Percentiles rank a stretch among this genome's conserved stretches.
Conservation (phyloP, 2,329 filamentous ascomycete species). For the Stylonectria norvegica region DNA sequence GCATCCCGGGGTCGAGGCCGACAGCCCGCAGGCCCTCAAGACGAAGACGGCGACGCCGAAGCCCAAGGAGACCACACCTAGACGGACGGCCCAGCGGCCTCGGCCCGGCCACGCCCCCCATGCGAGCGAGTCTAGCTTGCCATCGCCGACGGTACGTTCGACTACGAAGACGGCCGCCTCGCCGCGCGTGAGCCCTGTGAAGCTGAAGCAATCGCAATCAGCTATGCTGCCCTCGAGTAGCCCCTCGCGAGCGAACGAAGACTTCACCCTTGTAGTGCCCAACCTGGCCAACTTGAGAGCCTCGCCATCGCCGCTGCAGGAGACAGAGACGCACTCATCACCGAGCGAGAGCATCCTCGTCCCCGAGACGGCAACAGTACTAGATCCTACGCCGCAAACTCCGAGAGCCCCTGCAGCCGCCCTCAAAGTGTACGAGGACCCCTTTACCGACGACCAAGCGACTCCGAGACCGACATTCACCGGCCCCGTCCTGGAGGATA, state of each 20-base stretch:
- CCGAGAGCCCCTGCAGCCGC: constrained; percentile 12
- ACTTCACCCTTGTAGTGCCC: constrained; percentile 52
- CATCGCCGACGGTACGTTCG: constrained; percentile 41
- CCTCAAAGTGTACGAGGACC: constrained; percentile 61
- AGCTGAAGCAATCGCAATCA: constrained; percentile 34
- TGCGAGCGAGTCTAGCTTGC: constrained; percentile 49
- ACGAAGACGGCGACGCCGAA: constrained; percentile 49
- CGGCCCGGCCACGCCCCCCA: constrained; percentile 48
- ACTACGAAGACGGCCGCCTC: constrained; percentile 36
- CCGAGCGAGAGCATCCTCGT: neutral
- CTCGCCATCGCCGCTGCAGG: constrained; percentile 34
- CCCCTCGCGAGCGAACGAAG: constrained; percentile 49
- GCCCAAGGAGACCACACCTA: constrained; percentile 51
- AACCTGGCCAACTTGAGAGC: constrained; percentile 38
- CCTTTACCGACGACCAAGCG: constrained; percentile 49
- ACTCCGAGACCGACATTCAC: constrained; percentile 45
- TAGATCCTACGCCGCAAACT: neutral
- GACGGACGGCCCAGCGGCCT: constrained; percentile 44
- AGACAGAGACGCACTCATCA: constrained; percentile 3
- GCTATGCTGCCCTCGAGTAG: constrained; percentile 34
- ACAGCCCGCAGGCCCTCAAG: constrained; percentile 46
- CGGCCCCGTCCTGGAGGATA: constrained; percentile 56
- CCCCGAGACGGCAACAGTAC: neutral
- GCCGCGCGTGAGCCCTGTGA: constrained; percentile 41
- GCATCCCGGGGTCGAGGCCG: constrained; percentile 36